Conservation (phyloP, 169 alveolate genomes). For the Plasmodium falciparum region DNA sequence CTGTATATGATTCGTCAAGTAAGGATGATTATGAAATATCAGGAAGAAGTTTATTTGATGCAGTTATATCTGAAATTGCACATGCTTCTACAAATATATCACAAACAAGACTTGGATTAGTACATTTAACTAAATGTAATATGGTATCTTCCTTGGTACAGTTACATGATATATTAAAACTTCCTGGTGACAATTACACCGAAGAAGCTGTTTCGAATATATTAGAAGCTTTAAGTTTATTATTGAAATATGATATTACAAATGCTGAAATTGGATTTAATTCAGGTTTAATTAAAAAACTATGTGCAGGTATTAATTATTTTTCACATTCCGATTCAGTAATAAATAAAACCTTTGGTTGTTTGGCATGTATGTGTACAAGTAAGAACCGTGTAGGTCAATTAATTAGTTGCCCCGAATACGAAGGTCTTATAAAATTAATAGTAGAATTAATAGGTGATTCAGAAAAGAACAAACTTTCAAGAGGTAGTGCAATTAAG, state of each 20-base stretch:
- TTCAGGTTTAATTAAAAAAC: conserved; percentile 85
- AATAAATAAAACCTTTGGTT: conserved; percentile 89
- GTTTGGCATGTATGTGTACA: conserved; percentile 92
- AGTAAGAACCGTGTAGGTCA: conserved; percentile 89
- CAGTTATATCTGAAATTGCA: conserved; percentile 80
- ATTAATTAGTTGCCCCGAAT: conserved; percentile 87
- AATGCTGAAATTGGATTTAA: conserved; percentile 90
- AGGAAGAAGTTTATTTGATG: conserved; percentile 81
- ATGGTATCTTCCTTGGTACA: conserved; percentile 29
- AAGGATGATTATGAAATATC: conserved; percentile 76
- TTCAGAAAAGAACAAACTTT: conserved; percentile 48
- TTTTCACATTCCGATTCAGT: conserved; percentile 88
- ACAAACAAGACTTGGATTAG: conserved; percentile 83
- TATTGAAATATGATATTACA: conserved; percentile 88
- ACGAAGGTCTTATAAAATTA: conserved; percentile 78
- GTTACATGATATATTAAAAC: conserved; percentile 24
- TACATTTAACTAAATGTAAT: conserved; percentile 77
- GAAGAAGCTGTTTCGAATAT: conserved; percentile 83
- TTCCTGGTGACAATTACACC: conserved; percentile 74
- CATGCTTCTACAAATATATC: conserved; percentile 78
- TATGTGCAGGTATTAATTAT: conserved; percentile 88
- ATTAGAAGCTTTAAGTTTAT: conserved; percentile 83
- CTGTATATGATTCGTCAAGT: conserved; percentile 32
- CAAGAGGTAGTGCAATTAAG: conserved; percentile 80
- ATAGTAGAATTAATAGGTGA: conserved; percentile 71